Percentiles rank a stretch among this genome's conserved stretches.
Evolutionary conservation across 345 rosid genomes (phyloP).

Genomic region (Euphorbia lathyris): DNA sequence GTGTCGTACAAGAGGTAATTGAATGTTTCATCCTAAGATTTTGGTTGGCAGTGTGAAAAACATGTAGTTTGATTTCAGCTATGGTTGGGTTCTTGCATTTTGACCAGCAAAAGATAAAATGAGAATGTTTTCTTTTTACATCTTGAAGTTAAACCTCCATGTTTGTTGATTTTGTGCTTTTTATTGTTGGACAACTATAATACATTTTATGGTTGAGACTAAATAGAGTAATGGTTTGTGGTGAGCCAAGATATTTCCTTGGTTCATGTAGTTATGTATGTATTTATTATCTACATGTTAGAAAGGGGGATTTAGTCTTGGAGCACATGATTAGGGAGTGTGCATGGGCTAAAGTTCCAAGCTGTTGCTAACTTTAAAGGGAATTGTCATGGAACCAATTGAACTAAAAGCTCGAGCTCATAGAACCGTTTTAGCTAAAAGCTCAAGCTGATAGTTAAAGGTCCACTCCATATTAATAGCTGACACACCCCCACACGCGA

Average conservation of each 20-base stretch:
- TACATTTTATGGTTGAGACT: not conserved
- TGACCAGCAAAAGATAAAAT: constrained; percentile 2
- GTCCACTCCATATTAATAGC: no score
- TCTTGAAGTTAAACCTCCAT: not conserved
- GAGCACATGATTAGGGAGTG: not conserved
- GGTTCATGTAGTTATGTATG: not conserved
- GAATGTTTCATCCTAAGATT: not conserved
- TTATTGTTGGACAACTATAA: not conserved
- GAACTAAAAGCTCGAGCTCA: no score
- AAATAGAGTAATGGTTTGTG: not conserved
- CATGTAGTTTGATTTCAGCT: not conserved
- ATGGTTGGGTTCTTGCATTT: not conserved
- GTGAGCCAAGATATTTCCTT: not conserved
- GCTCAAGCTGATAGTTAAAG: no score
- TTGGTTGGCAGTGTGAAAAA: not conserved
- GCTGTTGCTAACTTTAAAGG: not conserved
- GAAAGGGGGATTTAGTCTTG: not conserved
- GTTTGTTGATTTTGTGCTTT: not conserved
- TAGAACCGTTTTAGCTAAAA: no score
- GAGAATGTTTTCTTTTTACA: not conserved
- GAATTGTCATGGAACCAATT: no score
- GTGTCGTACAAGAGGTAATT: not conserved
- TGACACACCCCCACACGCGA: no score
- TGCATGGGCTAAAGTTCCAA: not conserved
- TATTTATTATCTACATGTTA: not conserved